A percentile compares a stretch with the other conserved stretches of the same genome.
Evolutionary conservation across 331 rosid genomes (phyloP).

Genomic region (Acacia pycnantha): DNA sequence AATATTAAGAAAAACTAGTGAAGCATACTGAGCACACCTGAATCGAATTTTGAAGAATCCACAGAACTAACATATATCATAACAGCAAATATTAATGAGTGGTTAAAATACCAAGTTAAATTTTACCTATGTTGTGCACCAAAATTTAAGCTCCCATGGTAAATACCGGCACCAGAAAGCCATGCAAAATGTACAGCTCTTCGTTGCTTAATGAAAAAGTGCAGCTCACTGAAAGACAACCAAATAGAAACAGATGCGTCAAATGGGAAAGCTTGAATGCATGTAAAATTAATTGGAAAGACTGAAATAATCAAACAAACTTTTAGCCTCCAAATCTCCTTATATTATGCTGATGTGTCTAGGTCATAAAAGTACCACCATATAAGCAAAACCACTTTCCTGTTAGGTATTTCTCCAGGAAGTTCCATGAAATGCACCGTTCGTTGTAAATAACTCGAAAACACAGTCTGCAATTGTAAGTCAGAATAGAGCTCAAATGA

Average conservation of each 20-base stretch:
- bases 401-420: slow-evolving; percentile 93
- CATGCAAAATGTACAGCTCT: slow-evolving; percentile 97
- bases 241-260: slow-evolving; percentile 34
- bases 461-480: slow-evolving; percentile 64
- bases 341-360: slow-evolving; percentile 18
- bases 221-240: slow-evolving; percentile 75
- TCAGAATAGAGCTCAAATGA: slow-evolving; percentile 23
- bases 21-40: slow-evolving; percentile 28
- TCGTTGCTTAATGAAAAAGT: slow-evolving; percentile 90
- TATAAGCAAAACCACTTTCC: slow-evolving; percentile 45
- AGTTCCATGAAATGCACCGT: slow-evolving; percentile 95
- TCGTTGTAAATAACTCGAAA: slow-evolving; percentile 75
- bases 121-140: slow-evolving; percentile 81
- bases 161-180: slow-evolving; percentile 99
- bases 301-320: neutral
- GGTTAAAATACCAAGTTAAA: slow-evolving; percentile 16
- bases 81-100: slow-evolving; percentile 9
- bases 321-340: slow-evolving; percentile 8
- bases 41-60: slow-evolving; percentile 24
- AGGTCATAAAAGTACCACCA: neutral
- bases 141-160: slow-evolving; percentile 90
- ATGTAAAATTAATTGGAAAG: neutral
- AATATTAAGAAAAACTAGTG: slow-evolving; percentile 25
- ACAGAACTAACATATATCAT: slow-evolving; percentile 10
- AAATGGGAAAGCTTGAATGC: slow-evolving; percentile 23